Evolutionary conservation across 108 stramenopile genomes (phyloP).

Genomic region (Seminavis robusta): DNA sequence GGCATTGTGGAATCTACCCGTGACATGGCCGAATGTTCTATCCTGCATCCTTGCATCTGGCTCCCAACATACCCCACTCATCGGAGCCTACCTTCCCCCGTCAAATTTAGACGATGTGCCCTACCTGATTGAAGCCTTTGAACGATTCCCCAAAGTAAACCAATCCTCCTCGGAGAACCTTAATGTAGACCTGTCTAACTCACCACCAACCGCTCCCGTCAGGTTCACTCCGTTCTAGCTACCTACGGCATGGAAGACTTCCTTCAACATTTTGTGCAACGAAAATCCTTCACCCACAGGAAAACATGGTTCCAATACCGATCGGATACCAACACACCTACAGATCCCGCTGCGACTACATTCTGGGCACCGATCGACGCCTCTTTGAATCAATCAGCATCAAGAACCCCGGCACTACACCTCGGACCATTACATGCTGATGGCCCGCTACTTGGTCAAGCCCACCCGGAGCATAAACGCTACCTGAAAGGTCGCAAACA

Average conservation of each 20-base stretch:
- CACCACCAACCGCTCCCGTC: too few species aligned
- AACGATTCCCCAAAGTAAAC: too few species aligned
- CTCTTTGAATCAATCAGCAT: neutral
- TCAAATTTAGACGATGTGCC: too few species aligned
- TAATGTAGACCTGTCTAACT: too few species aligned
- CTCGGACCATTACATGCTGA: neutral
- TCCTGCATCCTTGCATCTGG: too few species aligned
- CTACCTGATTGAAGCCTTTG: too few species aligned
- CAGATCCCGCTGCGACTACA: neutral
- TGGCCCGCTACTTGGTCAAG: neutral
- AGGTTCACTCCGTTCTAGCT: too few species aligned
- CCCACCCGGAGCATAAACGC: neutral
- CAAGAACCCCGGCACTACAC: neutral
- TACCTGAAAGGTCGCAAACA: neutral
- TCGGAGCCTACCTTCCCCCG: too few species aligned
- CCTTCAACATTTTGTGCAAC: conserved; percentile 8
- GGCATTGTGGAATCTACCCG: too few species aligned
- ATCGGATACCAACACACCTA: neutral
- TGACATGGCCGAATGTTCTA: too few species aligned
- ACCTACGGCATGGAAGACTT: neutral
- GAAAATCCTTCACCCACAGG: neutral
- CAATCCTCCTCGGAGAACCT: too few species aligned
- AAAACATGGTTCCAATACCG: neutral
- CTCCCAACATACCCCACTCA: too few species aligned
- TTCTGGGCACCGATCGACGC: neutral